Evolutionary conservation across 2,329 filamentous ascomycete species (phyloP).

Genomic region (Epichloe sibirici): DNA sequence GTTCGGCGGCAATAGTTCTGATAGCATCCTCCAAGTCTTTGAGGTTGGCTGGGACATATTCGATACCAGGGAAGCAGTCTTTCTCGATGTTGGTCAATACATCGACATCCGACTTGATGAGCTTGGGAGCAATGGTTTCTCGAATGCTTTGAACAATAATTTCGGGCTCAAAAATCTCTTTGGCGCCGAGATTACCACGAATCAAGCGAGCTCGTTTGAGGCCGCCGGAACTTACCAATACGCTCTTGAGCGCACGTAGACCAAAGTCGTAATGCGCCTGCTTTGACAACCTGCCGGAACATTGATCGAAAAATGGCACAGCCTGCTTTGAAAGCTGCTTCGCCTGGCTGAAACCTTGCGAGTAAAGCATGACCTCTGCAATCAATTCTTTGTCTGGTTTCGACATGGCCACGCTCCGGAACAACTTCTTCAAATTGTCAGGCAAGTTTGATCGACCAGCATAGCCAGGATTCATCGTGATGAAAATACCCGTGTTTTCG

Average conservation of each 20-base stretch:
- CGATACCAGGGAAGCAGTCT: slow-evolving; percentile 78
- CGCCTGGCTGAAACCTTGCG: slow-evolving; percentile 94
- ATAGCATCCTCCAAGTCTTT: slow-evolving; percentile 71
- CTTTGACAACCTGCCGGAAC: slow-evolving; percentile 69
- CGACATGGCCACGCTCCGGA: slow-evolving; percentile 98
- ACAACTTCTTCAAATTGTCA: slow-evolving; percentile 98
- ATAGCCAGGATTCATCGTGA: slow-evolving; percentile 99
- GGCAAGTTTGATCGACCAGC: slow-evolving; percentile 94
- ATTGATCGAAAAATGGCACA: slow-evolving; percentile 96
- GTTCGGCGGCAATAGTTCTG: slow-evolving; percentile 67
- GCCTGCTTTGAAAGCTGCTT: slow-evolving; percentile 90
- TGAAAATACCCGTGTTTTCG: slow-evolving; percentile 93
- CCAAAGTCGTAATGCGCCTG: slow-evolving; percentile 99
- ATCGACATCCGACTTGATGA: slow-evolving; percentile 85
- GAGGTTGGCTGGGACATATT: slow-evolving; percentile 84
- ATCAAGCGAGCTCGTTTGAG: slow-evolving; percentile 74
- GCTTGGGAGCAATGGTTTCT: slow-evolving; percentile 94
- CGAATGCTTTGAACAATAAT: slow-evolving; percentile 98
- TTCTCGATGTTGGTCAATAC: slow-evolving; percentile 75
- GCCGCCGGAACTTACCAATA: slow-evolving; percentile 92
- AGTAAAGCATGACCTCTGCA: slow-evolving; percentile 99
- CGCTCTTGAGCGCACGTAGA: slow-evolving; percentile 93
- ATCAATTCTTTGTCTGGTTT: slow-evolving; percentile 99
- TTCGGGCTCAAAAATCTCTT: slow-evolving; percentile 77
- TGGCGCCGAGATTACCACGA: slow-evolving; percentile 45